Base-by-base conservation (phyloP, 208 protist genomes). In the Crithidia fasciculata region DNA sequence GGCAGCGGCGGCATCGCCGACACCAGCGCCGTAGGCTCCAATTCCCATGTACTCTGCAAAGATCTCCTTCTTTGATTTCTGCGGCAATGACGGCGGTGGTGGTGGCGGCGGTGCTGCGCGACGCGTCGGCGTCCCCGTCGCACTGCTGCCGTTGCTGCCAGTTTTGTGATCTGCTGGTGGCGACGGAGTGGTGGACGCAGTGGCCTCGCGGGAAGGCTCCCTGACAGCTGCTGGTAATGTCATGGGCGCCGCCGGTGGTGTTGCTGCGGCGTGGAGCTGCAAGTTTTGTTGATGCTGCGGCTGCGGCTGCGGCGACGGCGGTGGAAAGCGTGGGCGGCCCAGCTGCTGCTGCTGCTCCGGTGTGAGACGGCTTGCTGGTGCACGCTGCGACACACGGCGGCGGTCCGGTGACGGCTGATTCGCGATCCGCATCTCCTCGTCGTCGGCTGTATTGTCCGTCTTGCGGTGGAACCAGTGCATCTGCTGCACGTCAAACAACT, bases 391-490 rank as follows among this genome's bases (percentile, higher is more conserved):
- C 8, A 5, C 13, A 13, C 6, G 66, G n/a, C 15, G 60, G 19
- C 47, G 59, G 40, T 40, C 37, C 10, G 47, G 9, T n/a, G 72
- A 45, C 7, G 12, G 10, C 49, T 50, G 74, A 3, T 19, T 15
- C 37, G 10, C 58, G 18, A 10, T 54, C 13, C 1, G 18, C 49
- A 40, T 13, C 59, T 78, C 74, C 49, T 72, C 58, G 43, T 58
- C 57, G 9, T 44, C 40, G 10, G 19, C 41, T 15, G 10, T 7
- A 47, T 45, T 45, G 47, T 16, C 45, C 19, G 45, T 59, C 36
- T 57, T 58, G 18, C 71, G 65, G 47, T 89, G 84, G 49, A 83
- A 87, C 55, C 81, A 74, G 36, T 82, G 62, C 71, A 90, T 74
- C 66, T 75, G 57, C 19, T 69, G 72, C 19, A 90, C 74, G 43